Base-by-base conservation (phyloP, 148 eudicot genomes). In the Limonium bicolor region DNA sequence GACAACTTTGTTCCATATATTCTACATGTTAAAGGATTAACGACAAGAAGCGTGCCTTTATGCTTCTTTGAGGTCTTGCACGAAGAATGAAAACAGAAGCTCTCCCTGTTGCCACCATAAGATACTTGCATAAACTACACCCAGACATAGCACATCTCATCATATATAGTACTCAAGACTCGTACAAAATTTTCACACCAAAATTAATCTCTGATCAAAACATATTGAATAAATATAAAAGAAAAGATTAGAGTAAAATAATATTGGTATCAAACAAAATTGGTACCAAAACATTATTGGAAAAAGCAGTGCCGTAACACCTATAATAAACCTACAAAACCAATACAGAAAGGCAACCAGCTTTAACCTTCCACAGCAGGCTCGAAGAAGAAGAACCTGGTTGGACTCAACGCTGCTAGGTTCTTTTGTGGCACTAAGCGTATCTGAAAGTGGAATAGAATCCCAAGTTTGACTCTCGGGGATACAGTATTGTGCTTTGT, bases 391-490 rank as follows among this genome's bases (percentile, higher is more conserved):
- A 43, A 64, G 62, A 51, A 90, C 18, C 59, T 76, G 52, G 23
- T 67, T 70, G 14, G 72, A 69, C 45, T 59, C 69, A 24, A 50
- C 50, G 39, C 27, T 44, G 46, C 53, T 46, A 43, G 56, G 55
- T 45, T 54, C 33, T 14, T 68, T 63, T 41, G 80, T 67, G 21
- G 78, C 70, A 45, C 36, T 64, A 60, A 61, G 69, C 38, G 56
- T 57, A 55, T 56, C 31, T 26, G 93, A 72, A 12, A 90, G 41
- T 11, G 97, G 97, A 40, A 80, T 51, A 15, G 82, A 75, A 21
- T 77, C 95, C 97, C 95, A 80, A 26, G 66, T 71, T 63, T 84
- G 93, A 65, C 85, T 78, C 36, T 84, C 97, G 29, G 87, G 67
- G 50, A 65, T 64, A 62, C 95, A 84, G 69, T 63, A 80, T n/a